Conservation (phyloP, 2,329 filamentous ascomycete genomes). For the Botrytis squamosa region DNA sequence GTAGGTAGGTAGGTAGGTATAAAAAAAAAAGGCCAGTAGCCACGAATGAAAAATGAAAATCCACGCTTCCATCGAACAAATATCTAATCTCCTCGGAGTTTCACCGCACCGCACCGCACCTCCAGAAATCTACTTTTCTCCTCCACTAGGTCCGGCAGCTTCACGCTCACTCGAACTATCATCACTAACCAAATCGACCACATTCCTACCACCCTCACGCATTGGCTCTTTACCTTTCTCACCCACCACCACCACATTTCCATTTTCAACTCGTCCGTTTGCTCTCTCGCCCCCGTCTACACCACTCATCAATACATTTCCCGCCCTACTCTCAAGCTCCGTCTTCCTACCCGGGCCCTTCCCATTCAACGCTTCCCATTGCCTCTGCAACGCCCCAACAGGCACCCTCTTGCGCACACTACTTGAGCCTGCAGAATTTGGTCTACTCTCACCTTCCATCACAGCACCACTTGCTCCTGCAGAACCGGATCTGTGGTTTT, state of each 20-base stretch:
- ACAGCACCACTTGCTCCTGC: neutral
- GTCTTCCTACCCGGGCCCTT: neutral
- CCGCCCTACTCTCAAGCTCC: neutral
- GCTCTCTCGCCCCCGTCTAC: neutral
- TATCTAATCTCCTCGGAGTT: no score
- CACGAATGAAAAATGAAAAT: neutral
- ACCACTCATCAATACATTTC: neutral
- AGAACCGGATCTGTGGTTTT: neutral
- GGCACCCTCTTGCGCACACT: constrained; percentile 18
- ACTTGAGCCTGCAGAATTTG: neutral
- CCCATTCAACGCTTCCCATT: constrained; percentile 21
- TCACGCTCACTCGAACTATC: neutral
- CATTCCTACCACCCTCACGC: neutral
- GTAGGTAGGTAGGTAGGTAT: neutral
- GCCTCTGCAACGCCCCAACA: constrained; percentile 2
- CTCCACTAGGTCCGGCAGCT: neutral
- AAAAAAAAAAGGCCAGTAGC: neutral
- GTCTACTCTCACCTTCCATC: neutral
- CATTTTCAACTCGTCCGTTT: neutral
- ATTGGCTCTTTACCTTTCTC: neutral
- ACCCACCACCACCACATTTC: no score
- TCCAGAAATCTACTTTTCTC: neutral
- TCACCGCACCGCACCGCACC: no score
- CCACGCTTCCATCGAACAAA: neutral
- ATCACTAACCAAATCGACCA: constrained; percentile 8